phyloP scores from a whole-genome alignment of 2,329 filamentous ascomycete species.

The Catunica adiposa region DNA sequence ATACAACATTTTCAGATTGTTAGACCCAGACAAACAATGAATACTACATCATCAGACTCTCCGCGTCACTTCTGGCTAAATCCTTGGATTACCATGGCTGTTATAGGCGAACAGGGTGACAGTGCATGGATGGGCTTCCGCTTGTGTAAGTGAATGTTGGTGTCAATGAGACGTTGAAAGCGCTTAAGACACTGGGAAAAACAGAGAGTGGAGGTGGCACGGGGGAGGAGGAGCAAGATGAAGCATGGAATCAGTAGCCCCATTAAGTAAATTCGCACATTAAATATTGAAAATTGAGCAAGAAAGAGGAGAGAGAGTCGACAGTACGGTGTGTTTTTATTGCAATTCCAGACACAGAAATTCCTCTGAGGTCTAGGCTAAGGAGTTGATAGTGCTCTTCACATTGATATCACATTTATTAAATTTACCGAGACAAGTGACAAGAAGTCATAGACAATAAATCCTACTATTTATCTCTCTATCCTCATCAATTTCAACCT shows the following conservation, averaged over 20 bases:
- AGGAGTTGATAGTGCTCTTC: no score
- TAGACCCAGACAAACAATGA: no score
- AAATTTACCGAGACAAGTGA: neutral
- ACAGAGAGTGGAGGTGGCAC: neutral
- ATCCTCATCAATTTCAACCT: neutral
- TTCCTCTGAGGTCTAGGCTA: no score
- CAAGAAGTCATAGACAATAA: neutral
- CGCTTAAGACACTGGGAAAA: neutral
- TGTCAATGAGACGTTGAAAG: neutral
- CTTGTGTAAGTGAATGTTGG: neutral
- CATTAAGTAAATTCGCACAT: neutral
- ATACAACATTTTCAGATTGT: no score
- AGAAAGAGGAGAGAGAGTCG: no score
- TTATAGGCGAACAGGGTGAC: neutral
- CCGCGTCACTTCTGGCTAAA: neutral
- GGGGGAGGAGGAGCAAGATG: neutral
- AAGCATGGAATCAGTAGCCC: neutral
- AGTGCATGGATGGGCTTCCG: neutral
- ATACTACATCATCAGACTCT: no score
- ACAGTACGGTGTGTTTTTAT: no score
- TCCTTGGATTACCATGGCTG: neutral
- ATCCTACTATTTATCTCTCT: neutral
- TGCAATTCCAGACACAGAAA: no score
- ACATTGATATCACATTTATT: no score
- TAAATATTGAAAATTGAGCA: no score